Percentiles rank a stretch among this genome's conserved stretches.
These are phyloP conservation scores for Oxalis stricta DNA, from an alignment of 441 rosid species.

Conservation along the genomic window DNA sequence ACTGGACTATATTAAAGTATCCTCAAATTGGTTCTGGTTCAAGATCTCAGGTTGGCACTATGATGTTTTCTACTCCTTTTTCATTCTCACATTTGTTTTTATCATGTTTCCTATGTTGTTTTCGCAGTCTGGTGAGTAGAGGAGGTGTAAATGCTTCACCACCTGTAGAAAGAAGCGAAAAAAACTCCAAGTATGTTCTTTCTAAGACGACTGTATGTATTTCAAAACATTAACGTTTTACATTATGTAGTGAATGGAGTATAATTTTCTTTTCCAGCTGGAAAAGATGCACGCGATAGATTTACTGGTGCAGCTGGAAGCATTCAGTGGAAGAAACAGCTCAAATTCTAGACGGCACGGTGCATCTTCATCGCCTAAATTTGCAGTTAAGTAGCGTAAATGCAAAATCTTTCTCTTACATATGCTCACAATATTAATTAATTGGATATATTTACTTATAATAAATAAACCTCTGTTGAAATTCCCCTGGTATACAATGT, in stretches of 20 bases:
- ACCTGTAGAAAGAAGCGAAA: slow-evolving; percentile 48
- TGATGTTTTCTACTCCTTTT: slow-evolving; percentile 6
- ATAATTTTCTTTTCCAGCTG: too few species aligned
- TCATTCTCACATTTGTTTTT: slow-evolving; percentile 1
- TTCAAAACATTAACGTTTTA: too few species aligned
- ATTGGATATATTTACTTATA: too few species aligned
- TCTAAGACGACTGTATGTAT: not conserved
- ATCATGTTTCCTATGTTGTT: slow-evolving; percentile 6
- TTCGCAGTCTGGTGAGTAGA: slow-evolving; percentile 41
- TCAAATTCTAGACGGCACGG: slow-evolving; percentile 36
- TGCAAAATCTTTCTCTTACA: not conserved
- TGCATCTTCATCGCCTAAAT: slow-evolving; percentile 48
- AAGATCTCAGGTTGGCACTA: slow-evolving; percentile 58
- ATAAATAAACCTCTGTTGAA: too few species aligned
- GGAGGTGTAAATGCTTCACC: slow-evolving; percentile 50
- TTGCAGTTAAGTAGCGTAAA: slow-evolving; percentile 17
- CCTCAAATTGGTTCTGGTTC: slow-evolving; percentile 76
- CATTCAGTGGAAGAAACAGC: slow-evolving; percentile 60
- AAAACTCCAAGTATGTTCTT: slow-evolving; percentile 39
- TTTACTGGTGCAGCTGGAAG: slow-evolving; percentile 87
- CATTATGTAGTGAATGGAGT: not conserved
- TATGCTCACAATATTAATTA: too few species aligned
- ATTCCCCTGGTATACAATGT: not conserved
- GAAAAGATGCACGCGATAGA: slow-evolving; percentile 74
- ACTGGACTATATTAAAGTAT: slow-evolving; percentile 92